phyloP scores from a whole-genome alignment of 495 filamentous ascomycete species.

The Talaromyces liani region DNA sequence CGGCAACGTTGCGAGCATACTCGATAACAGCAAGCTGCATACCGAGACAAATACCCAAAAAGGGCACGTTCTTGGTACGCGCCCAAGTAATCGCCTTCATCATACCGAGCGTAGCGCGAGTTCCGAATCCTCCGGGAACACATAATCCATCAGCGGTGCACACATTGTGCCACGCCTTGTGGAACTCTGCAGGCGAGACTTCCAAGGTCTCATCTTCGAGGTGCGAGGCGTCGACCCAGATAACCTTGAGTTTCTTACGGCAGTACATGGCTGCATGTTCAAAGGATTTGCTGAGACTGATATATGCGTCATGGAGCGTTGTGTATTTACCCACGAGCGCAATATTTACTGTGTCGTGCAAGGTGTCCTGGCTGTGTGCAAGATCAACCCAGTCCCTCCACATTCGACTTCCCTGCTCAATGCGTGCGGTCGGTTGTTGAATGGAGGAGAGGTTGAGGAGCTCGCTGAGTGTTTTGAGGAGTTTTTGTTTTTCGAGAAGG shows the following conservation, averaged over 20 bases:
- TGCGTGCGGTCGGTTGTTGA: slow-evolving; percentile 33
- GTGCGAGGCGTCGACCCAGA: slow-evolving; percentile 77
- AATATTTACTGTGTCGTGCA: slow-evolving; percentile 66
- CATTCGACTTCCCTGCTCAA: slow-evolving; percentile 50
- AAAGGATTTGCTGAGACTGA: slow-evolving; percentile 72
- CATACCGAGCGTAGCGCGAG: slow-evolving; percentile 81
- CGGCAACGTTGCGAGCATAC: slow-evolving; percentile 66
- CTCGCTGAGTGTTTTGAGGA: slow-evolving; percentile 53
- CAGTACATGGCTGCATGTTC: slow-evolving; percentile 91
- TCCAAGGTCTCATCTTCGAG: slow-evolving; percentile 57
- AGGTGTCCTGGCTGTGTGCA: slow-evolving; percentile 50
- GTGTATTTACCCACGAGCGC: slow-evolving; percentile 91
- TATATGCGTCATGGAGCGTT: slow-evolving; percentile 73
- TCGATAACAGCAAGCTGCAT: slow-evolving; percentile 95
- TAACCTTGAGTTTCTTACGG: slow-evolving; percentile 66
- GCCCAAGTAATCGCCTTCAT: slow-evolving; percentile 76
- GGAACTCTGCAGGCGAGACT: slow-evolving; percentile 61
- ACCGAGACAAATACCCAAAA: slow-evolving; percentile 87
- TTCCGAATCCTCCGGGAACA: slow-evolving; percentile 75
- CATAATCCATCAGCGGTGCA: slow-evolving; percentile 53
- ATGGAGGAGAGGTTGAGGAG: slow-evolving; percentile 45
- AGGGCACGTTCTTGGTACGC: slow-evolving; percentile 70
- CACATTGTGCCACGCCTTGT: slow-evolving; percentile 82
- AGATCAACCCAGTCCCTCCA: slow-evolving; percentile 73
- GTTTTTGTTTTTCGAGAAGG: slow-evolving; percentile 72